Evolutionary conservation across 2,329 filamentous ascomycete genomes (phyloP).

Genomic region (Stylonectria norvegica): DNA sequence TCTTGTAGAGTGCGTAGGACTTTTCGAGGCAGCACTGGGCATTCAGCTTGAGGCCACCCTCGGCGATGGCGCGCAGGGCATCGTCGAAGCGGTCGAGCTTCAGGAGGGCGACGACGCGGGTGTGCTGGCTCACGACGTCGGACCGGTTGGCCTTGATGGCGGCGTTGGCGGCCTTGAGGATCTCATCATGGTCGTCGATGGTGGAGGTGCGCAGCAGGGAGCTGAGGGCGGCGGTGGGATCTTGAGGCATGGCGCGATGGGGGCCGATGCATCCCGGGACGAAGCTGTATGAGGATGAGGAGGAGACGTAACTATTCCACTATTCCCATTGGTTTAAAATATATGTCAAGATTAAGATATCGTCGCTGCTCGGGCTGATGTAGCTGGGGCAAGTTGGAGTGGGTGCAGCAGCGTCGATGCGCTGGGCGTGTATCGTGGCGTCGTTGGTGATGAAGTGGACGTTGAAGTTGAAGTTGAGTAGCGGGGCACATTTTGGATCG

Average conservation of each 20-base stretch:
- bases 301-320: too few relatives aligned
- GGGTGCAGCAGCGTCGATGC: neutral
- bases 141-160: conserved; percentile 59
- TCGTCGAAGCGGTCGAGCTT: conserved; percentile 82
- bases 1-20: conserved; percentile 82
- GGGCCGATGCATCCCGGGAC: conserved; percentile 27
- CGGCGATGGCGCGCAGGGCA: conserved; percentile 65
- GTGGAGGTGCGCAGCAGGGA: conserved; percentile 52
- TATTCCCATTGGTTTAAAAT: too few relatives aligned
- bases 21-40: conserved; percentile 63
- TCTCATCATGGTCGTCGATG: conserved; percentile 70
- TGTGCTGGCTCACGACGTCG: conserved; percentile 61
- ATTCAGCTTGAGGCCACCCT: conserved; percentile 59
- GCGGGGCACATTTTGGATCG: conserved; percentile 30
- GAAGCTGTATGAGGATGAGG: too few relatives aligned
- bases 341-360: too few relatives aligned
- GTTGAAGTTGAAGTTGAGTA: conserved; percentile 14
- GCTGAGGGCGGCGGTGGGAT: conserved; percentile 49
- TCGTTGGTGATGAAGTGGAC: conserved; percentile 2
- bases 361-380: too few relatives aligned
- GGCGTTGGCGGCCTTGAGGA: conserved; percentile 62
- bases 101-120: conserved; percentile 69
- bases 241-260: conserved; percentile 37
- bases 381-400: neutral
- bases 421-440: neutral